Base-by-base conservation (phyloP, 1,139 yeast genomes). In the Candida sanyaensis region DNA sequence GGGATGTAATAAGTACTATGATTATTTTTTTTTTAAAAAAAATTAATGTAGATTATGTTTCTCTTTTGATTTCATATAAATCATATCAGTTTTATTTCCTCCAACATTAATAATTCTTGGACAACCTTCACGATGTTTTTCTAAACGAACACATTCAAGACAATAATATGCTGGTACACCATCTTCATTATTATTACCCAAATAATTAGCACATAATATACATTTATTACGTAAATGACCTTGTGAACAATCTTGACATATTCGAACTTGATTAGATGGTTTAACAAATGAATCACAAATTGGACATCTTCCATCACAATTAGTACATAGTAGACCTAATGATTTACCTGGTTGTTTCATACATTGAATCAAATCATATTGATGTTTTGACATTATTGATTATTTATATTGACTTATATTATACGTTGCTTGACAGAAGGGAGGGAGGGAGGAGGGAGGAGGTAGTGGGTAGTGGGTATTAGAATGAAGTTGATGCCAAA, bases 291-390 rank as follows among this genome's bases (percentile, higher is more conserved):
- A 88, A 62, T 91, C 98, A 65, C 99, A 92, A 1, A 83, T 74
- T 2, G 97, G 97, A 61, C 99, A 92, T 54, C 85, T 77, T 1
- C 97, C 98, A 61, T 92, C 97, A 64, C 99, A 92, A 64, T 80
- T 87, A 36, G 81, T 83, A 61, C 99, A 92, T 7, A 92, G 74
- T 48, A 76, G 69, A 0, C 96, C 97, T 6, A 81, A 65, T 30
- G 71, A 66, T 0, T 83, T 78, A 1, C 98, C 97, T 1, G 97
- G 91, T 59, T 84, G 96, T 61, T 87, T 88, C 78, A 88, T 74
- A 63, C 98, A 92, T 71, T 87, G 85, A 4, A 88, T 81, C 32
- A 92, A 76, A 64, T 92, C 98, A 51, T 86, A 84, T 63, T 91
- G 96, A 65, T 91, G 97, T 50, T 96, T 84, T 3, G 97, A 89